Percentiles rank a stretch among this genome's conserved stretches.
Conservation (phyloP, 441 rosid species). For the Corymbia calophylla region DNA sequence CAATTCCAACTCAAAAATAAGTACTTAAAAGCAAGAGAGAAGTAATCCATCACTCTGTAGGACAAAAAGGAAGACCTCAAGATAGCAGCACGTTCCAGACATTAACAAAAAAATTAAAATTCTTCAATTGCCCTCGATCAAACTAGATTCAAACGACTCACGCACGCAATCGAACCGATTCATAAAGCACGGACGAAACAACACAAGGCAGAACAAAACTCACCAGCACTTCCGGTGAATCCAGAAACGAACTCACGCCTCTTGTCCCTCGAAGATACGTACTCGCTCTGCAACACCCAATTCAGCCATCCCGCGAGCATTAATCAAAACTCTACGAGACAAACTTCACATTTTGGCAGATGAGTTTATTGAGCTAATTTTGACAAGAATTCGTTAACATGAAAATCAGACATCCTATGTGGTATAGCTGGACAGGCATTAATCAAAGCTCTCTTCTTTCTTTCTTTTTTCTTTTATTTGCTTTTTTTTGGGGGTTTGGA, state of each 20-base stretch:
- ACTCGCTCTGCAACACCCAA: slow-evolving; percentile 61
- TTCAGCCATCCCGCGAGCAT: neutral
- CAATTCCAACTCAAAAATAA: neutral
- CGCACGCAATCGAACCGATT: neutral
- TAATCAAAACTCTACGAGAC: neutral
- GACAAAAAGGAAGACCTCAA: neutral
- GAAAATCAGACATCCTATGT: too few species aligned
- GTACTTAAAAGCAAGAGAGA: neutral
- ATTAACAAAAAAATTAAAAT: neutral
- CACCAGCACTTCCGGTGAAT: slow-evolving; percentile 91
- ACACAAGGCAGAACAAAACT: neutral
- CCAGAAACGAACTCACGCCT: slow-evolving; percentile 88
- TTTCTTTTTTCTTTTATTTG: too few species aligned
- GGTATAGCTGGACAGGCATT: too few species aligned
- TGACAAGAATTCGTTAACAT: too few species aligned
- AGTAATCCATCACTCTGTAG: neutral
- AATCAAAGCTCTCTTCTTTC: too few species aligned
- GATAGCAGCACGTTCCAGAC: neutral
- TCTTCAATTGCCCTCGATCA: neutral
- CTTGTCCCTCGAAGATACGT: slow-evolving; percentile 78
- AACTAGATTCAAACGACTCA: neutral
- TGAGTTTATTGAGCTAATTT: too few species aligned
- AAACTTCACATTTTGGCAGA: too few species aligned
- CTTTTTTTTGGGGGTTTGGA: too few species aligned
- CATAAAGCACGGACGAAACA: neutral